phyloP scores from a whole-genome alignment of 2,329 filamentous ascomycete species.

The Aspergillus pseudonomiae region DNA sequence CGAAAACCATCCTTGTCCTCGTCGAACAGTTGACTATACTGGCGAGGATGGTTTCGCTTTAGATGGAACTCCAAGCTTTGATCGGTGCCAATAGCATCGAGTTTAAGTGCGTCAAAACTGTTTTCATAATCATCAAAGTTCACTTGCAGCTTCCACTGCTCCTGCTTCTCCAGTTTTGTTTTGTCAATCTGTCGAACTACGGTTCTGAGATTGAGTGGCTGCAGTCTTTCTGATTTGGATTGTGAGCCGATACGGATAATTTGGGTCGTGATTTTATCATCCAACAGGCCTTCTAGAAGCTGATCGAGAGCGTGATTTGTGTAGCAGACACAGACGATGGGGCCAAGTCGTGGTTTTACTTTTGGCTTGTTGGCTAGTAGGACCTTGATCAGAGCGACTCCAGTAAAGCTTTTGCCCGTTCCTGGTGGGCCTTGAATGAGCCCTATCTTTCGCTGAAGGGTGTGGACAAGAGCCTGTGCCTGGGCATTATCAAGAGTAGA shows the following conservation, averaged over 20 bases:
- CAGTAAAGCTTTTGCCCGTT: conserved; percentile 33
- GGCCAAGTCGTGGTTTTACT: conserved; percentile 40
- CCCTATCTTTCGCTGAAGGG: conserved; percentile 22
- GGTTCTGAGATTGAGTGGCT: conserved; percentile 53
- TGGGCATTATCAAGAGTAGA: conserved; percentile 28
- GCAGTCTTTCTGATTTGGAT: conserved; percentile 58
- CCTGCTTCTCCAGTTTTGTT: conserved; percentile 30
- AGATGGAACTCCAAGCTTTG: conserved; percentile 23
- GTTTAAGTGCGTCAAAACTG: conserved; percentile 14
- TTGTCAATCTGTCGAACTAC: conserved; percentile 40
- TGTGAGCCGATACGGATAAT: conserved; percentile 66
- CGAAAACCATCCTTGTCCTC: conserved; percentile 24
- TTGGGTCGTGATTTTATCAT: conserved; percentile 35
- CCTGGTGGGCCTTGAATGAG: conserved; percentile 35
- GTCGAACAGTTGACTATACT: conserved; percentile 11
- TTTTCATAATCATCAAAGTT: conserved; percentile 16
- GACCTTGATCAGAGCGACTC: conserved; percentile 32
- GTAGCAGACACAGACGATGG: conserved; percentile 53
- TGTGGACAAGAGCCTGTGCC: conserved; percentile 21
- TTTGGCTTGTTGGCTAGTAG: conserved; percentile 21
- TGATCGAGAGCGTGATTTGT: conserved; percentile 61
- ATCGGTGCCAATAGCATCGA: conserved; percentile 9
- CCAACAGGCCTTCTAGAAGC: conserved; percentile 62
- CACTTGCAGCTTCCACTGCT: conserved; percentile 13
- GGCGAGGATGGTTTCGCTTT: conserved; percentile 1